Evolutionary conservation across 2,329 filamentous ascomycete species (phyloP).

Genomic region (Microascus cirrosus): DNA sequence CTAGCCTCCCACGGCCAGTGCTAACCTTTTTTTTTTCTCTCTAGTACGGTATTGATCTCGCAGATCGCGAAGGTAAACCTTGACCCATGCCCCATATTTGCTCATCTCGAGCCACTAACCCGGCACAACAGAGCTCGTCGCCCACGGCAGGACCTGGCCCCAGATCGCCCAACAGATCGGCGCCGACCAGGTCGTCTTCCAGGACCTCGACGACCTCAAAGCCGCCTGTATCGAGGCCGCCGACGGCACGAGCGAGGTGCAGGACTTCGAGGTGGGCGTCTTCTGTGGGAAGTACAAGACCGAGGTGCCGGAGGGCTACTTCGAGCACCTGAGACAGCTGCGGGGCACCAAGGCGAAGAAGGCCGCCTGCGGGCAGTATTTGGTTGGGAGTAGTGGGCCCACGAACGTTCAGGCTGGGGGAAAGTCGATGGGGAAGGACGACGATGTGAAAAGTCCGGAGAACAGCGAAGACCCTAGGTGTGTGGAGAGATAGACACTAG

Average conservation of each 20-base stretch:
- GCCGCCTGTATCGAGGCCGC: slow-evolving; percentile 65
- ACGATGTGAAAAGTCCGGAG: not conserved
- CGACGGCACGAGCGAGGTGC: slow-evolving; percentile 38
- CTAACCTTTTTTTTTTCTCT: not conserved
- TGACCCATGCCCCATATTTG: not conserved
- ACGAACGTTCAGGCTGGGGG: not conserved
- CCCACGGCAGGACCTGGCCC: slow-evolving; percentile 24
- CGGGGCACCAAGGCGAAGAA: not conserved
- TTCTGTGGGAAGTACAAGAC: slow-evolving; percentile 86
- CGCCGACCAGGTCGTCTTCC: slow-evolving; percentile 44
- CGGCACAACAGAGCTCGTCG: slow-evolving; percentile 22
- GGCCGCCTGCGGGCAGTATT: not conserved
- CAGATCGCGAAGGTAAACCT: slow-evolving; percentile 23
- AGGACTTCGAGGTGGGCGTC: slow-evolving; percentile 78
- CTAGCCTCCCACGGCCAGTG: not conserved
- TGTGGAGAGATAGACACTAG: not conserved
- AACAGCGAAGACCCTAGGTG: slow-evolving; percentile 2
- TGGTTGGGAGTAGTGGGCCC: slow-evolving; percentile 1
- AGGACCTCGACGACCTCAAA: slow-evolving; percentile 62
- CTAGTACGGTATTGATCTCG: slow-evolving; percentile 35
- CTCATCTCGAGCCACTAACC: not conserved
- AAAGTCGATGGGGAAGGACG: not conserved
- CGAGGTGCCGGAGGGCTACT: slow-evolving; percentile 67
- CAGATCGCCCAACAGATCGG: slow-evolving; percentile 31
- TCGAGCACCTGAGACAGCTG: slow-evolving; percentile 54